Evolutionary conservation across 1,284 basidiomycete genomes (phyloP).

Genomic region (Sporisorium sorghi): DNA sequence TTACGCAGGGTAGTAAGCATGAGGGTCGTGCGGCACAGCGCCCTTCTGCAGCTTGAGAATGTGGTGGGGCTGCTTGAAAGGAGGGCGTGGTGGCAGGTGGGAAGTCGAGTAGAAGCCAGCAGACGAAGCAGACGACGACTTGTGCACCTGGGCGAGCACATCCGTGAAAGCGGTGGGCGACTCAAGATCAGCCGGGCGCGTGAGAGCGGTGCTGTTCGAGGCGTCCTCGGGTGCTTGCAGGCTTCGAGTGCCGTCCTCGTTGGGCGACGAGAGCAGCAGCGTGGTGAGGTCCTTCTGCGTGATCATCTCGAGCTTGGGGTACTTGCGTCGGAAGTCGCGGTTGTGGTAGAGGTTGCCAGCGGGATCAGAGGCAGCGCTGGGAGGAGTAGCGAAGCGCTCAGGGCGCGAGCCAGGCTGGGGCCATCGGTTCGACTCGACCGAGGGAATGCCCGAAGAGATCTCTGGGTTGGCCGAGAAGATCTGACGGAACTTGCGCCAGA

Average conservation of each 20-base stretch:
- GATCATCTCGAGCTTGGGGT: slow-evolving; percentile 78
- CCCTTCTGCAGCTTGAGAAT: slow-evolving; percentile 66
- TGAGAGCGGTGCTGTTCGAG: slow-evolving; percentile 59
- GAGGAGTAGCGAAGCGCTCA: slow-evolving; percentile 85
- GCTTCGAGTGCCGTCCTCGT: slow-evolving; percentile 70
- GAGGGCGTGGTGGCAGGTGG: slow-evolving; percentile 65
- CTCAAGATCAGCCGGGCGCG: slow-evolving; percentile 61
- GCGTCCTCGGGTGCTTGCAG: slow-evolving; percentile 59
- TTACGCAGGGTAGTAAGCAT: slow-evolving; percentile 66
- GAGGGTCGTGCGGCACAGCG: slow-evolving; percentile 64
- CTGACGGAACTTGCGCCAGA: slow-evolving; percentile 67
- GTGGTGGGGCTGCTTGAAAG: slow-evolving; percentile 64
- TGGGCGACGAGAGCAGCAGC: slow-evolving; percentile 83
- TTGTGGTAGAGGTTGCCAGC: slow-evolving; percentile 79
- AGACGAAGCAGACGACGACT: slow-evolving; percentile 38
- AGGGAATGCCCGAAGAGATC: slow-evolving; percentile 90
- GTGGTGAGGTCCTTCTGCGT: slow-evolving; percentile 73
- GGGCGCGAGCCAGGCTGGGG: slow-evolving; percentile 87
- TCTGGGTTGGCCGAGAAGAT: slow-evolving; percentile 78
- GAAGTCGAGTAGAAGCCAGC: slow-evolving; percentile 55
- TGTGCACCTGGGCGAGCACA: slow-evolving; percentile 65
- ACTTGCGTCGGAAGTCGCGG: slow-evolving; percentile 89
- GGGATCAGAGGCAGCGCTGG: slow-evolving; percentile 74
- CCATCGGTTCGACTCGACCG: slow-evolving; percentile 78
- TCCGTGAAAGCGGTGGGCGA: slow-evolving; percentile 68